phyloP scores from a whole-genome alignment of 352 stramenopile genomes.

The Globisporangium alternatum region DNA sequence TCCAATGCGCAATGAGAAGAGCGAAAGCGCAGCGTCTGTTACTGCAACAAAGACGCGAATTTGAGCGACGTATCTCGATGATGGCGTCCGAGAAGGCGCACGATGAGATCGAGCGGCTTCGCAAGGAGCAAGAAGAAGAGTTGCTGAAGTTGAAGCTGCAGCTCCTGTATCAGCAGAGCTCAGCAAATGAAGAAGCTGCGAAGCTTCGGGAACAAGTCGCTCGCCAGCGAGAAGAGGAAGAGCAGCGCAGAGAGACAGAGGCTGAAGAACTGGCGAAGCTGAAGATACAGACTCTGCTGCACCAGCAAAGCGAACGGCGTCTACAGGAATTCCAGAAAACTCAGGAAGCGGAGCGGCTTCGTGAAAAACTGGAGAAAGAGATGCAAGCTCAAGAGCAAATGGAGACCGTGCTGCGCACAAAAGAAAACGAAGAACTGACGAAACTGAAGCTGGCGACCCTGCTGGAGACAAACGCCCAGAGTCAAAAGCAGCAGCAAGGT shows the following conservation, averaged over 20 bases:
- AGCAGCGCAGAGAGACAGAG: conserved; percentile 39
- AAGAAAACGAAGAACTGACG: conserved; percentile 63
- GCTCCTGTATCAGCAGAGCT: conserved; percentile 49
- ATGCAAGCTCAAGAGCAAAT: conserved; percentile 36
- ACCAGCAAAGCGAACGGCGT: conserved; percentile 43
- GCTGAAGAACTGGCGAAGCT: conserved; percentile 53
- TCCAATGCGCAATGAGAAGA: conserved; percentile 63
- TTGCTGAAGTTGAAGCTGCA: conserved; percentile 63
- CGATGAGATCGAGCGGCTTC: conserved; percentile 75
- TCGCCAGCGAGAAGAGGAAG: conserved; percentile 44
- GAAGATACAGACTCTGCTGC: conserved; percentile 55
- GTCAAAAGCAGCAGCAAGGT: conserved; percentile 36
- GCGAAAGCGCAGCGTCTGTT: conserved; percentile 38
- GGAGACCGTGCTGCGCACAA: conserved; percentile 44
- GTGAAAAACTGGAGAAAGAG: conserved; percentile 42
- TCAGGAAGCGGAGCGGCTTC: conserved; percentile 34
- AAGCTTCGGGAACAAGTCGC: conserved; percentile 45
- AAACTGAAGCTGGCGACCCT: conserved; percentile 50
- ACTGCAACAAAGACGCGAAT: conserved; percentile 47
- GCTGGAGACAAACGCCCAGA: conserved; percentile 29
- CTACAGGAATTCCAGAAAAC: conserved; percentile 32
- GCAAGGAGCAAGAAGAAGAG: conserved; percentile 71
- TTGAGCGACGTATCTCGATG: conserved; percentile 75
- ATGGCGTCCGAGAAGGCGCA: conserved; percentile 80
- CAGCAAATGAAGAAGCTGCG: conserved; percentile 42